phyloP scores from a whole-genome alignment of 768 basidiomycete species.

The Naematelia encephala region DNA sequence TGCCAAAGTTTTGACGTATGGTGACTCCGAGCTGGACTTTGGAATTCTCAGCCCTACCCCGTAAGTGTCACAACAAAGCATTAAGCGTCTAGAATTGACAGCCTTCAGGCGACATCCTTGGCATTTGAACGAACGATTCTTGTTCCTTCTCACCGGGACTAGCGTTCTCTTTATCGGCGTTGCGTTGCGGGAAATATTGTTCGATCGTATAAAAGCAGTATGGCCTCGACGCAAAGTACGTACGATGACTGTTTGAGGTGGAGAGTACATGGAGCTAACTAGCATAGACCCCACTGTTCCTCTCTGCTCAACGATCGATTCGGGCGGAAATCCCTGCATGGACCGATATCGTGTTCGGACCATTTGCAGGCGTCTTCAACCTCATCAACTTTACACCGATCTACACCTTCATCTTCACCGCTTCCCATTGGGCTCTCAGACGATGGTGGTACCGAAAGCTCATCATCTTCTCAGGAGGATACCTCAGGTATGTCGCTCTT shows the following conservation, averaged over 20 bases:
- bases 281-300: slow-evolving; percentile 9
- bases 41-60: slow-evolving; percentile 9
- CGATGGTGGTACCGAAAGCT: slow-evolving; percentile 4
- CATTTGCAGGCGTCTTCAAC: slow-evolving; percentile 2
- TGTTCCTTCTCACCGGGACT: slow-evolving; percentile 37
- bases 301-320: slow-evolving; percentile 8
- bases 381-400: slow-evolving; percentile 3
- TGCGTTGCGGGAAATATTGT: slow-evolving; percentile 29
- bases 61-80: too few relatives aligned
- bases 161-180: slow-evolving; percentile 19
- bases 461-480: slow-evolving; percentile 7
- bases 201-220: slow-evolving; percentile 12
- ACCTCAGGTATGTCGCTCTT: not conserved
- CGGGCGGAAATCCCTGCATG: not conserved
- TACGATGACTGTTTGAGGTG: not conserved
- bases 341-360: not conserved
- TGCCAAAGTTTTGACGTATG: not conserved
- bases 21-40: slow-evolving; percentile 3
- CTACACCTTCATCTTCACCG: slow-evolving; percentile 2
- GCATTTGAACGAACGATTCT: slow-evolving; percentile 41
- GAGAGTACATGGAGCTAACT: too few relatives aligned
- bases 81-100: too few relatives aligned
- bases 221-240: slow-evolving; percentile 40
- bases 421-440: slow-evolving; percentile 5
- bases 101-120: slow-evolving; percentile 39